Conservation (phyloP, 768 basidiomycete genomes). For the Lactarius tabidus region DNA sequence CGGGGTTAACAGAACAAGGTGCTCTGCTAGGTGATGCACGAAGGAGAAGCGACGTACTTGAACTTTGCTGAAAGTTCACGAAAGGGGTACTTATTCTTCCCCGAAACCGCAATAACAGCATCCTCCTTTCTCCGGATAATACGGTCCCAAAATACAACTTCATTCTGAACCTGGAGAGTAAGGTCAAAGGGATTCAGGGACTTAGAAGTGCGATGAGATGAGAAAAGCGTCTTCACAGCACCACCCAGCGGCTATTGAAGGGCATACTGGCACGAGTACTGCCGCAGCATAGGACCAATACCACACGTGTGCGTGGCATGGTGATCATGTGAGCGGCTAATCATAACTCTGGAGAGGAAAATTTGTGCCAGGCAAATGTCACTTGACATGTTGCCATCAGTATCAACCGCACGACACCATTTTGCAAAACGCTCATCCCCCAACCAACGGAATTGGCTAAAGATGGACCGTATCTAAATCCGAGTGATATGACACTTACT, state of each 20-base stretch:
- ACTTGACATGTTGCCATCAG: neutral
- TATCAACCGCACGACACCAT: too few species aligned
- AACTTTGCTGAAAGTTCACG: conserved; percentile 70
- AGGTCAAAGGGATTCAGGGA: conserved; percentile 8
- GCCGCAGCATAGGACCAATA: neutral
- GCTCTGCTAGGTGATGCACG: neutral
- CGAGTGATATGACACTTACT: conserved; percentile 42
- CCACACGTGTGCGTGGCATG: conserved; percentile 2
- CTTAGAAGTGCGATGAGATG: neutral
- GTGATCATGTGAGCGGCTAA: conserved; percentile 5
- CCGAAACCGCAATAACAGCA: conserved; percentile 58
- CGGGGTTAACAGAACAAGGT: conserved; percentile 12
- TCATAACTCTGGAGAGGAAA: neutral
- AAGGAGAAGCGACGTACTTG: conserved; percentile 50
- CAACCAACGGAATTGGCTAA: neutral
- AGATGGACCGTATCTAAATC: neutral
- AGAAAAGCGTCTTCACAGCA: neutral
- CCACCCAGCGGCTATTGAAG: neutral
- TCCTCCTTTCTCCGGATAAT: conserved; percentile 81
- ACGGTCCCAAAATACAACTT: conserved; percentile 89
- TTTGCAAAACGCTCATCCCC: neutral
- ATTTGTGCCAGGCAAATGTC: neutral
- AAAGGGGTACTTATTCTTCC: conserved; percentile 82
- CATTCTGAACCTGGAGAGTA: conserved; percentile 53
- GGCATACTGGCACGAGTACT: neutral